Evolutionary conservation across 768 basidiomycete genomes (phyloP).

Genomic region (Serendipita vermifera): DNA sequence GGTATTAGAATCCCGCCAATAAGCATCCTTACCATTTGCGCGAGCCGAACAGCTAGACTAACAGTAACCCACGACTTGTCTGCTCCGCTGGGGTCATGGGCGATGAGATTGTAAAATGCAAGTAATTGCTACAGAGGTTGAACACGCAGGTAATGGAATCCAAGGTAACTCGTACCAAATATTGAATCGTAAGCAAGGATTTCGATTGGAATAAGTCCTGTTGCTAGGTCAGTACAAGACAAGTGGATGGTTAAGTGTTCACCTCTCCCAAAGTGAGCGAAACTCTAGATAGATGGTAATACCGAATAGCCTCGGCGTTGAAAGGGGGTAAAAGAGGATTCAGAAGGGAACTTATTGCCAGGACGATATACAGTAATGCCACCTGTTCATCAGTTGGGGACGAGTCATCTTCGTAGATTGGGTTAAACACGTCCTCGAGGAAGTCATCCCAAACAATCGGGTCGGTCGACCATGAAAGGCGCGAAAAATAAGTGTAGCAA

Average conservation of each 20-base stretch:
- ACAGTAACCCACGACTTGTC: neutral
- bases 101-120: neutral
- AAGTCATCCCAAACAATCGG: neutral
- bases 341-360: neutral
- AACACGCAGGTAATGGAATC: neutral
- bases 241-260: too few species aligned
- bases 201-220: constrained; percentile 2
- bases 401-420: neutral
- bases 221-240: too few species aligned
- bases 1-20: neutral
- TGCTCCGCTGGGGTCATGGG: neutral
- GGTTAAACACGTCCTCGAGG: neutral
- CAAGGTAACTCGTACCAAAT: neutral
- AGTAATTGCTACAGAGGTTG: neutral
- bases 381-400: neutral
- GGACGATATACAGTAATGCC: neutral
- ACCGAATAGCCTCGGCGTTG: neutral
- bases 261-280: neutral
- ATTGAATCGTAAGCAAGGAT: neutral
- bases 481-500: neutral
- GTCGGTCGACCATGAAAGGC: constrained; percentile 3
- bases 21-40: neutral
- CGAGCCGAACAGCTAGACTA: constrained; percentile 4
- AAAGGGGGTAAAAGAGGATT: neutral
- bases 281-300: neutral